A percentile compares a stretch with the other conserved stretches of the same genome.
Conservation (phyloP, 164 flowering plant genomes). For the Tetrastigma voinierianum region DNA sequence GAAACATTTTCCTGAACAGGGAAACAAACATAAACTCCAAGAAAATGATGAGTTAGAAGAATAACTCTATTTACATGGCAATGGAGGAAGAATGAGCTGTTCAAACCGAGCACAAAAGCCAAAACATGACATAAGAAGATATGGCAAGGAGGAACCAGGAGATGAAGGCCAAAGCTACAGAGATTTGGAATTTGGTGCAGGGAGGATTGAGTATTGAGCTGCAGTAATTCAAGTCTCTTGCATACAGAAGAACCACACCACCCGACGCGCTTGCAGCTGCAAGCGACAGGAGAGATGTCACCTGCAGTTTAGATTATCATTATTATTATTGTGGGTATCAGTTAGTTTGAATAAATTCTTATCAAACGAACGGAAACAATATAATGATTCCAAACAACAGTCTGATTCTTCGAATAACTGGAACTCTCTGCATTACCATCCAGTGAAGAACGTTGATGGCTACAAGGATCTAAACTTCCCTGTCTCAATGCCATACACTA, state of each 20-base stretch:
- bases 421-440: neutral
- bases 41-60: neutral
- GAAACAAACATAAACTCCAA: neutral
- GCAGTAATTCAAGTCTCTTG: constrained; percentile 25
- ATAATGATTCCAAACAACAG: neutral
- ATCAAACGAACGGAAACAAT: constrained; percentile 1
- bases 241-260: constrained; percentile 26
- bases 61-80: neutral
- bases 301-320: constrained; percentile 19
- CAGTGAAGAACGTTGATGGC: neutral
- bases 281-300: constrained; percentile 28
- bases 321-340: neutral
- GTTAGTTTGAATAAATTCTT: neutral
- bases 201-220: neutral
- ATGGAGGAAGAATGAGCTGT: neutral
- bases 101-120: constrained; percentile 26
- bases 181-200: constrained; percentile 21
- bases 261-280: constrained; percentile 36
- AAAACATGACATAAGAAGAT: constrained; percentile 30
- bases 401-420: neutral
- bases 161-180: constrained; percentile 24
- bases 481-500: neutral
- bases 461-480: neutral
- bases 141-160: constrained; percentile 30
- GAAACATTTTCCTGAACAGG: too few relatives aligned